Base-by-base conservation (phyloP, 169 alveolate species). In the Babesia ovis region DNA sequence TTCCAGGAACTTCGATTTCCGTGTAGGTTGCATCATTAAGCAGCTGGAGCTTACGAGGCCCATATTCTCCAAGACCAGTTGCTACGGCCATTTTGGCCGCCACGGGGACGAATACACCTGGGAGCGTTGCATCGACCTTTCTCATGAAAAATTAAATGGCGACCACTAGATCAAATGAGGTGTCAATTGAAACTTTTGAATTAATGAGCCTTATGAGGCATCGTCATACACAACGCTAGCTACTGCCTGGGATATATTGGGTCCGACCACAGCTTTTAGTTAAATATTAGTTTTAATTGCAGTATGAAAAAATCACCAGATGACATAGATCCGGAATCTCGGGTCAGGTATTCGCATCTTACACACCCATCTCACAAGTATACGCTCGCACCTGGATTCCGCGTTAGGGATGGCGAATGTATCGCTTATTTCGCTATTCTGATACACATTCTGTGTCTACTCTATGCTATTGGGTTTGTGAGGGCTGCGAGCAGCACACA, bases 61-160 rank as follows among this genome's bases (percentile, higher is more conserved):
- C 16, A 89, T 96, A 31, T 97, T 91, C 92, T 66, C 89, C 39
- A 92, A 95, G 71, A 92, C 98, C 43, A 96, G 99, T 9, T 94
- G 93, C 41, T 96, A 96, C 85, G 99, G 99, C 6, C 99, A 98
- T 79, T 97, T 98, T 81, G 99, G 99, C 34, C 93, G 99, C 58
- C 86, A 89, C 66, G 96, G 92, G 23, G 89, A 91, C 37, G 97
- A 94, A 20, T 96, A 94, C 85, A 87, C 95, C 9, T 98, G 99
- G 99, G 99, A 98, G 90, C 74, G 77, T 42, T 70, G 90, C 45
- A 89, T 82, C 66, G 94, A 91, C 60, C 89, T 93, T 12, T 71
- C 92, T 31, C 92, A 86, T 54, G 94, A 90, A 57, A 75, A 61
- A 6, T 9, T 8, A 20, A 29, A 31, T 9, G 61, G 23, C 20